Base-by-base conservation (phyloP, 2,329 filamentous ascomycete genomes). In the Pyrenophora tritici-repentis region DNA sequence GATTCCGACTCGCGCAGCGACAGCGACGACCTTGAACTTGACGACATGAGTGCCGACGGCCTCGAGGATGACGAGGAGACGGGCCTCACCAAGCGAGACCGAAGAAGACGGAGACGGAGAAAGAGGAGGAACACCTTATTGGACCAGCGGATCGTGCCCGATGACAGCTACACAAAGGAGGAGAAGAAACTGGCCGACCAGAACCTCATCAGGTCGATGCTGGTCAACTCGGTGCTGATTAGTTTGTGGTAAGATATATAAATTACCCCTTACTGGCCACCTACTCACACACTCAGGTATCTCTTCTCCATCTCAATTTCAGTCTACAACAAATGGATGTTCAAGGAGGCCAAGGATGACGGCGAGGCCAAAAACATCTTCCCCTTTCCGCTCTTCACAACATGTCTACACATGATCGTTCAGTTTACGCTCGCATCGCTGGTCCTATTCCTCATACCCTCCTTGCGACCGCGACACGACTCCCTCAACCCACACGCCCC, bases 321-420 rank as follows among this genome's bases (percentile, higher is more conserved):
- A 36, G 68, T 73, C 88, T 99, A 97, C 81, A 99, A 99, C 82
- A 97, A 97, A 78, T 97, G 94, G 94, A 97, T 99, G 93, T 97
- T 99, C 76, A 83, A 87, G 55, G 83, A 88, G 42, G 70, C 72
- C 16, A 67, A 65, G 45, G 70, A 59, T 42, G 71, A 72, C 53
- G 70, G 71, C 46, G 58, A 71, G 48, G 51, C 67, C 7, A 53
- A 67, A 47, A 70, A 73, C 61, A 88, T 97, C 75, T 99, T 99
- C 72, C 87, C 90, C 43, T 97, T 94, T 67, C 94, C 94, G 33
- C 83, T 99, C 42, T 97, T 97, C 75, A 96, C 92, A 9, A 99
- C 94, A 3, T 90, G 90, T 58, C 80, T 94, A 72, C 94, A 99
- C 77, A 97, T 97, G 92, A 78, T 73, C 17, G 91, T 99, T 42